Percentiles rank a stretch among this genome's conserved stretches.
phyloP scores from a whole-genome alignment of 768 basidiomycete species.

The Mycena vulgaris region DNA sequence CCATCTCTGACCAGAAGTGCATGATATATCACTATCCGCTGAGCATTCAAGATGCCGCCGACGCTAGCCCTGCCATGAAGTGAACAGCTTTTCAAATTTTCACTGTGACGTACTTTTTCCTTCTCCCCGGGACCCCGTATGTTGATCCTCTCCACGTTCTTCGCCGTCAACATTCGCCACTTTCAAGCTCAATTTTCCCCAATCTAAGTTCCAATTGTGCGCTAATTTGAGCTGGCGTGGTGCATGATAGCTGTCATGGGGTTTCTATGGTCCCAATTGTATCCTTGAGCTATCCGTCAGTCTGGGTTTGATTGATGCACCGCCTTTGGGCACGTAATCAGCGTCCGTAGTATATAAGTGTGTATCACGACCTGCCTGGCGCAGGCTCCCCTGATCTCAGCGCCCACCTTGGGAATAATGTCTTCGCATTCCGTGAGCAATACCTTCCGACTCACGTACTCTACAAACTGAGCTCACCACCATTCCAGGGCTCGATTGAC shows the following conservation, averaged over 20 bases:
- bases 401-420: constrained; percentile 6
- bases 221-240: constrained; percentile 1
- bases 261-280: neutral
- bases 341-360: constrained; percentile 6
- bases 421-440: constrained; percentile 9
- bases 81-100: neutral
- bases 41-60: too few relatives aligned
- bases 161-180: neutral
- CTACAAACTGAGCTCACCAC: neutral
- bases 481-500: constrained; percentile 6
- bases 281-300: neutral
- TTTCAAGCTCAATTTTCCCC: neutral
- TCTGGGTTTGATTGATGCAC: neutral
- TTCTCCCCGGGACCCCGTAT: neutral
- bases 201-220: too few relatives aligned
- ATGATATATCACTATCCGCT: too few relatives aligned
- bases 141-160: neutral
- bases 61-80: neutral
- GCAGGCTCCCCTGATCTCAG: constrained; percentile 6
- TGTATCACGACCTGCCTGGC: neutral
- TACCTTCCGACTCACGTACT: neutral
- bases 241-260: constrained; percentile 4
- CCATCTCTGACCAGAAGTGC: too few relatives aligned
- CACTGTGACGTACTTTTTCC: neutral
- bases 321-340: constrained; percentile 1